Evolutionary conservation across 257 asterid genomes (phyloP), one percentile per base, ranked within the genome.

Genomic region (Lantana camara): DNA sequence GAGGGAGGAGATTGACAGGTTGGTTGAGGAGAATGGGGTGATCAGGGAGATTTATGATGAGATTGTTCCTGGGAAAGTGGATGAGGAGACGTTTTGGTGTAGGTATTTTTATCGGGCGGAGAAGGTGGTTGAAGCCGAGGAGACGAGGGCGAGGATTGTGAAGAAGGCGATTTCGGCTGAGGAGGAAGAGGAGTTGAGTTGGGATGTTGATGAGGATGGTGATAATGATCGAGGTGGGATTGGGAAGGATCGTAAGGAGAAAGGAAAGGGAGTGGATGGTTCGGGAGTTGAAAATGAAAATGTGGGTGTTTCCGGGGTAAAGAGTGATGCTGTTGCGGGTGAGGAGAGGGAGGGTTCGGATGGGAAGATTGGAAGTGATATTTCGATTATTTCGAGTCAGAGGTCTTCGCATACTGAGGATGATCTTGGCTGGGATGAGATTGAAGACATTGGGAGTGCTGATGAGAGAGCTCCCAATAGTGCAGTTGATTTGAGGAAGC

Each of bases 381-480:
- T 83, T 68, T 87, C 95, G 13, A 69, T 89, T 69, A 76, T 89
- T 55, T 80, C 91, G 0, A 89, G 92, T 80, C 92, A 79, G 72
- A 66, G 75, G 6, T 81, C 90, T 5, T 79, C 84, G 0, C 88
- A 75, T 5, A 90, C 44, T 3, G 96, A 81, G 75, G 96, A 82
- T 66, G 96, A 92, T 23, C 69, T 82, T 23, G 96, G 85, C 19
- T 89, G 98, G 98, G 96, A 92, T 70, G 89, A 92, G 80, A 87
- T 92, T 56, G 98, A 89, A 73, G 92, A 82, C 59, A 70, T 83
- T 15, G 82, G 78, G 61, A 89, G 89, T 58, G 84, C 80, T 32
- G 90, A 84, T 49, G 92, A 78, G 80, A 67, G 67, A n/a, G n/a
- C n/a, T n/a, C 57, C 83, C 76, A 71, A 64, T 58, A 23, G 77